Base-by-base conservation (phyloP, 192 early-diverging fungal species). In the Chytriomyces hyalinus region DNA sequence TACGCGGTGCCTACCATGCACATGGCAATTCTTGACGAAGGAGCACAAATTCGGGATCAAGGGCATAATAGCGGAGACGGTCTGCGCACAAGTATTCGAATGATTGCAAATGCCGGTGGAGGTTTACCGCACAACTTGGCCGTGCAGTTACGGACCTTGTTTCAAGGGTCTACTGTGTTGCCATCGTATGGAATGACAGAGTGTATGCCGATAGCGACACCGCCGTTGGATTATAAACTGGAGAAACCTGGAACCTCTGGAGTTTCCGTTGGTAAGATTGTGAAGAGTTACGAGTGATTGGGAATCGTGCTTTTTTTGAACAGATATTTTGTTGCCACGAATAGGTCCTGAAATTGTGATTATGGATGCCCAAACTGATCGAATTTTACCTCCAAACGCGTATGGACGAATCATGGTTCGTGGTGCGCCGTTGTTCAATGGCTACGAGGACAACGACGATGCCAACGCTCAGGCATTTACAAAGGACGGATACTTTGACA, bases 1-100 rank as follows among this genome's bases (percentile, higher is more conserved):
- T 78, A 79, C 62, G 79, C 77, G 11, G 93, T 94, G 22, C 94
- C 94, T 10, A 94, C 93, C 5, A 94, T 95, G 81, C 94, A 95
- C 83, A 92, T 93, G 84, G 73, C 60, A 43, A 78, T 78, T 66
- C 26, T 78, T 7, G 68, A 68, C 17, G 53, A 62, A 9, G 65
- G 68, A 15, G 57, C 17, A 6, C 13, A 17, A 28, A 28, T 64
- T 67, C 60, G 65, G 13, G 15, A 48, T 20, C 60, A 72, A 57
- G 57, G 77, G 50, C 48, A 47, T 17, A 15, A 49, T 4, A 13
- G 43, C 49, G 24, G 17, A n/a, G 8, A 1, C 0, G 45, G 45
- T 8, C 13, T 45, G 22, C 68, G 69, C 47, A 57, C 48, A n/a
- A 50, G 78, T 13, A 69, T 85, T 20, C 73, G 81, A 13, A 82